Evolutionary conservation across 129 eudicot species (phyloP).

Genomic region (Calendula officinalis): DNA sequence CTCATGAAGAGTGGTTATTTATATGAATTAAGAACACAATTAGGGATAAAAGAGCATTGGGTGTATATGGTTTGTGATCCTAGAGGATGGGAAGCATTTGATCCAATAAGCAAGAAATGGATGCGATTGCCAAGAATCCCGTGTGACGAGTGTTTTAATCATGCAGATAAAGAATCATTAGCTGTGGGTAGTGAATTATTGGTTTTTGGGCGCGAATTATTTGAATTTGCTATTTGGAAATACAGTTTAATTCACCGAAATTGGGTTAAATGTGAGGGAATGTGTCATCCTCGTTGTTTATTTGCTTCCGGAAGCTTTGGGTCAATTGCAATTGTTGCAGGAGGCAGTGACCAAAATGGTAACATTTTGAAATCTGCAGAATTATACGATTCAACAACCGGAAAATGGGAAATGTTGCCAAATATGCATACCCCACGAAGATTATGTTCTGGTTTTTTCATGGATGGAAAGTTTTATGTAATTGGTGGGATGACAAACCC

Average conservation of each 20-base stretch:
- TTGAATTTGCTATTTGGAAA: slow-evolving; percentile 63
- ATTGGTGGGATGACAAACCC: slow-evolving; percentile 67
- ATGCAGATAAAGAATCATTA: slow-evolving; percentile 62
- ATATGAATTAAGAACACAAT: slow-evolving; percentile 54
- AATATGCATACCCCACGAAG: slow-evolving; percentile 58
- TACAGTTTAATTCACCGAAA: slow-evolving; percentile 40
- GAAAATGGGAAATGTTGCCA: slow-evolving; percentile 61
- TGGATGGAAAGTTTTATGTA: slow-evolving; percentile 71
- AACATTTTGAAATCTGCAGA: slow-evolving; percentile 59
- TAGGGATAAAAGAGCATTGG: slow-evolving; percentile 65
- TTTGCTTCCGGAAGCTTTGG: slow-evolving; percentile 66
- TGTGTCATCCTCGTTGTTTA: slow-evolving; percentile 62
- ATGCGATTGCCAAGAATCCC: slow-evolving; percentile 57
- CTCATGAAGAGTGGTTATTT: slow-evolving; percentile 54
- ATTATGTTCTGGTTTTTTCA: slow-evolving; percentile 62
- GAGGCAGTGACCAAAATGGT: slow-evolving; percentile 67
- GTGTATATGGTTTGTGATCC: slow-evolving; percentile 82
- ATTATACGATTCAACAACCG: slow-evolving; percentile 51
- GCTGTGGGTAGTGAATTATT: slow-evolving; percentile 59
- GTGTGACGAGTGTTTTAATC: slow-evolving; percentile 62
- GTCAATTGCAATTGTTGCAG: slow-evolving; percentile 64
- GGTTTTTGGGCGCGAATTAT: slow-evolving; percentile 71
- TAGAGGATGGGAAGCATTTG: slow-evolving; percentile 72
- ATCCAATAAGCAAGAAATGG: slow-evolving; percentile 57
- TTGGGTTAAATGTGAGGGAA: slow-evolving; percentile 60